Evolutionary conservation across 768 basidiomycete genomes (phyloP).

Genomic region (Suillus luteus): DNA sequence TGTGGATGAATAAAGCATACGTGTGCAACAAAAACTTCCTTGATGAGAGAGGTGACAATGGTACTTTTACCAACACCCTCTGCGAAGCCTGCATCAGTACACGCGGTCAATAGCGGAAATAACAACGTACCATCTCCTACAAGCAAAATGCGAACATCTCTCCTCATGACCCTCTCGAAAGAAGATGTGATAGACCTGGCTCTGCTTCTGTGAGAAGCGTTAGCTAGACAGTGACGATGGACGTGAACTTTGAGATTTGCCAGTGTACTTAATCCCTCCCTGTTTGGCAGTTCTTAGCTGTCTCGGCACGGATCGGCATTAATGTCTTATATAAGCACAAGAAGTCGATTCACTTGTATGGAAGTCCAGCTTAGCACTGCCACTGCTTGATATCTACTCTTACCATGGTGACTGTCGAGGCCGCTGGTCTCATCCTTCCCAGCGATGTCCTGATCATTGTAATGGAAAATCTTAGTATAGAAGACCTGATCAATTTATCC

Average conservation of each 20-base stretch:
- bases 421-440: slow-evolving; percentile 38
- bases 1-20: slow-evolving; percentile 43
- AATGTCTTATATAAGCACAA: background rate
- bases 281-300: background rate
- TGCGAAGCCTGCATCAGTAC: slow-evolving; percentile 33
- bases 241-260: background rate
- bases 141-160: slow-evolving; percentile 92
- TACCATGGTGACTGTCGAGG: slow-evolving; percentile 2
- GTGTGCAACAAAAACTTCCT: slow-evolving; percentile 90
- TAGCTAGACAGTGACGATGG: background rate
- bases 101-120: slow-evolving; percentile 15
- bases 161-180: slow-evolving; percentile 56
- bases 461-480: slow-evolving; percentile 44
- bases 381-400: background rate
- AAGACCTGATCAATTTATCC: slow-evolving; percentile 41
- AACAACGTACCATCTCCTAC: slow-evolving; percentile 83
- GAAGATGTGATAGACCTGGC: background rate
- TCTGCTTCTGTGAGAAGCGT: background rate
- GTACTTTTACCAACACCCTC: slow-evolving; percentile 99
- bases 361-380: background rate
- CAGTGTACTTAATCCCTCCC: slow-evolving; percentile 8
- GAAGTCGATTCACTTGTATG: background rate
- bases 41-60: slow-evolving; percentile 95
- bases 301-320: slow-evolving; percentile 4
- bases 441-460: slow-evolving; percentile 58